These are phyloP conservation scores for Malus sieversii DNA, from an alignment of 306 rosid species.

Conservation along the genomic window DNA sequence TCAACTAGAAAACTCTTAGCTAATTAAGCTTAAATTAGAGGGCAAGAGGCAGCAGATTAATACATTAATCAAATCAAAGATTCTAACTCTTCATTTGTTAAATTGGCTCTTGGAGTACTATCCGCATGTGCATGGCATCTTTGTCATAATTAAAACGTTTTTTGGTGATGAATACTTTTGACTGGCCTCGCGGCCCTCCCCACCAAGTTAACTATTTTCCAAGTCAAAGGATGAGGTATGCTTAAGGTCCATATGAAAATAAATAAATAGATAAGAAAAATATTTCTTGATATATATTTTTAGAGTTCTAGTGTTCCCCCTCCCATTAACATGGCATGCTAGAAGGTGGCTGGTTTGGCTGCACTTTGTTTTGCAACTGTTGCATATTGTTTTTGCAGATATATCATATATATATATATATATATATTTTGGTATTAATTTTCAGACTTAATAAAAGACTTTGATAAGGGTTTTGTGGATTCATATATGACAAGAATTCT, in stretches of 20 bases:
- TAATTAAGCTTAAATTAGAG: neutral
- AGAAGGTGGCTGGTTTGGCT: constrained; percentile 3
- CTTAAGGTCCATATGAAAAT: neutral
- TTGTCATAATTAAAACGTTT: neutral
- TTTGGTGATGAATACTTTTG: neutral
- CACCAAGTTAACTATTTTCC: neutral
- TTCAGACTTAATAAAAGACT: neutral
- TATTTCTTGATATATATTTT: neutral
- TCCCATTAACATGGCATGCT: constrained; percentile 6
- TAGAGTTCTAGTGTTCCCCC: neutral
- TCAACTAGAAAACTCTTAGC: neutral
- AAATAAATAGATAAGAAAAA: neutral
- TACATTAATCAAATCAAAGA: neutral
- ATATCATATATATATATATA: neutral
- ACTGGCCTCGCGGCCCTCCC: neutral
- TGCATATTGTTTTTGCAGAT: neutral
- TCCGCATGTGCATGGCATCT: neutral
- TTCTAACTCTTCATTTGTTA: neutral
- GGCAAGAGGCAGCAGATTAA: neutral
- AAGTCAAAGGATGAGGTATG: neutral
- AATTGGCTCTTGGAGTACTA: neutral
- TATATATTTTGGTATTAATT: neutral
- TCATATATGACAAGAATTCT: neutral
- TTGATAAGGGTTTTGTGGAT: neutral
- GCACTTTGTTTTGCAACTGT: neutral